Percentiles rank a stretch among this genome's conserved stretches.
These are phyloP conservation scores for Santalum album DNA, from an alignment of 164 flowering plant genomes.

Conservation along the genomic window DNA sequence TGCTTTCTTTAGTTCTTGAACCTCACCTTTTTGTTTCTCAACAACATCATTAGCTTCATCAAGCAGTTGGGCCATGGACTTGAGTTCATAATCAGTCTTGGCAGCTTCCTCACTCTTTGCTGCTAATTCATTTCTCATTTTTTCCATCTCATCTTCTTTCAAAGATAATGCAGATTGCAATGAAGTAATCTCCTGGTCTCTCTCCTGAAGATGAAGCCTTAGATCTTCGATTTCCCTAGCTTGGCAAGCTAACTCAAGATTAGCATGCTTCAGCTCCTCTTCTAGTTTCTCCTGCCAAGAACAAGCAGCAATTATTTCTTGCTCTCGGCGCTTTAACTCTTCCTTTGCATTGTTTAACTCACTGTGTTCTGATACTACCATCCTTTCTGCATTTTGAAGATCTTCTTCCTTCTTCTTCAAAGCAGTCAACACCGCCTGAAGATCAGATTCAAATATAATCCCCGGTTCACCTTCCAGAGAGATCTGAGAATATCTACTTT, in stretches of 20 bases:
- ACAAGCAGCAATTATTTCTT: conserved; percentile 41
- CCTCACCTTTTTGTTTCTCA: conserved; percentile 48
- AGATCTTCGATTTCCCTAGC: conserved; percentile 62
- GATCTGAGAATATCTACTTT: conserved; percentile 26
- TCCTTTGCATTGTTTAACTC: conserved; percentile 46
- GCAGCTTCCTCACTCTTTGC: conserved; percentile 44
- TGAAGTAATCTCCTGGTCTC: conserved; percentile 35
- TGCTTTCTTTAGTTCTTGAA: conserved; percentile 38
- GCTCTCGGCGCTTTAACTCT: conserved; percentile 45
- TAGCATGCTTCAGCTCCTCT: conserved; percentile 56
- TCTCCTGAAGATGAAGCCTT: conserved; percentile 41
- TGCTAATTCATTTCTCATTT: conserved; percentile 42
- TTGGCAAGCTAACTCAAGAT: conserved; percentile 48
- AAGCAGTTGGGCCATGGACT: conserved; percentile 40
- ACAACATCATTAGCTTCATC: conserved; percentile 51
- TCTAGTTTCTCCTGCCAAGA: conserved; percentile 46
- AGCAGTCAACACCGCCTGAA: conserved; percentile 50
- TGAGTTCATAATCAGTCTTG: conserved; percentile 31
- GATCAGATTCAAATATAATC: conserved; percentile 52
- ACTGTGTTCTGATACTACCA: conserved; percentile 37
- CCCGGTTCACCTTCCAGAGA: conserved; percentile 26
- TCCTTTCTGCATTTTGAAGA: conserved; percentile 52
- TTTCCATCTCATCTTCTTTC: conserved; percentile 56
- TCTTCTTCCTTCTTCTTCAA: conserved; percentile 78
- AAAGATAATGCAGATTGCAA: conserved; percentile 26